phyloP scores from a whole-genome alignment of 1,284 basidiomycete species.

The Malassezia dermatis region DNA sequence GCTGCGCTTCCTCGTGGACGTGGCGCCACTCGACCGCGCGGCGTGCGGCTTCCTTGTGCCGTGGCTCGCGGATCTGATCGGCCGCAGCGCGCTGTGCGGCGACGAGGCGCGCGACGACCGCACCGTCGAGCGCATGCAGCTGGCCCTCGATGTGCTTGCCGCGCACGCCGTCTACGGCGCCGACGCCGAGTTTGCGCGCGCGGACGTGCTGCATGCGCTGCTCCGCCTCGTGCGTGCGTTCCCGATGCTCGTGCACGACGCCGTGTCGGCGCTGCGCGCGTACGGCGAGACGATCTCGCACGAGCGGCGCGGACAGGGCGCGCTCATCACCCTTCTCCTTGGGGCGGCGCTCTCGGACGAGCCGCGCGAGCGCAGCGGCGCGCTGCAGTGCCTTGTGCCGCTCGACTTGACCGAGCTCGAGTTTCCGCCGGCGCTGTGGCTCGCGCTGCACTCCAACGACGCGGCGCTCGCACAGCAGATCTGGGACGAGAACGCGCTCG shows the following conservation, averaged over 20 bases:
- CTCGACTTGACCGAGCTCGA: conserved; percentile 90
- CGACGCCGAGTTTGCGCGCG: conserved; percentile 44
- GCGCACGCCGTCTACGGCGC: conserved; percentile 76
- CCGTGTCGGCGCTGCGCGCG: conserved; percentile 69
- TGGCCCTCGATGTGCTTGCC: conserved; percentile 72
- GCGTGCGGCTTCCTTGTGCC: conserved; percentile 76
- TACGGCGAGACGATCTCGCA: conserved; percentile 69
- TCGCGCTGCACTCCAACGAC: conserved; percentile 77
- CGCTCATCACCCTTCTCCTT: conserved; percentile 53
- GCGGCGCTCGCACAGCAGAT: conserved; percentile 78
- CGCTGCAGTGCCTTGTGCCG: conserved; percentile 81
- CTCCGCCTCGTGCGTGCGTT: conserved; percentile 67
- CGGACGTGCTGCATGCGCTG: conserved; percentile 58
- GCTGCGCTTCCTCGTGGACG: conserved; percentile 69
- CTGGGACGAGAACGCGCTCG: conserved; percentile 94
- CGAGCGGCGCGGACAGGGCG: conserved; percentile 40
- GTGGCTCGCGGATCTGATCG: conserved; percentile 63
- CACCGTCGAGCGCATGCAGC: conserved; percentile 72
- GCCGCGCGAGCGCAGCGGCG: conserved; percentile 74
- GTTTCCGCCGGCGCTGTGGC: conserved; percentile 80
- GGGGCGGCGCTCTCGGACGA: conserved; percentile 73
- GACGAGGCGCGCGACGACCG: conserved; percentile 58
- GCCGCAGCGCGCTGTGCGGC: conserved; percentile 59
- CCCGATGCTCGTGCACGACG: conserved; percentile 73
- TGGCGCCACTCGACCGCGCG: conserved; percentile 68